Evolutionary conservation across 176 grass and related monocot species (phyloP), one percentile per base, ranked within the genome.

Genomic region (Triticum timopheevii): DNA sequence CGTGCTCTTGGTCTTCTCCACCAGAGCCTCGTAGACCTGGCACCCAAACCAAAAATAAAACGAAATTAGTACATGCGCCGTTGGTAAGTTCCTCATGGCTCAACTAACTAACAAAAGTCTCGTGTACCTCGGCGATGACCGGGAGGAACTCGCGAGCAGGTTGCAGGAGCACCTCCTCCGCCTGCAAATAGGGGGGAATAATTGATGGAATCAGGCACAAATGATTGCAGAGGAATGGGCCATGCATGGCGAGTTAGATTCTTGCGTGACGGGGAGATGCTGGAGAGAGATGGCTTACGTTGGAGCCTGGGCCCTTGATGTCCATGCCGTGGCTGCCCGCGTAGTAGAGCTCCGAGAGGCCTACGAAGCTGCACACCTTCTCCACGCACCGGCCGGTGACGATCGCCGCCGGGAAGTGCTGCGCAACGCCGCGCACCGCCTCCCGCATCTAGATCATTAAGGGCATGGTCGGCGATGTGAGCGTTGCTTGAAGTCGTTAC

Each of bases 241-340:
- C 17, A 15, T 44, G 39, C 20, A 24, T 23, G 71, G 61, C 40
- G 4, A 62, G 56, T 42, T 75, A 17, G 54, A 25, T 62, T 44
- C 23, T 83, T 73, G 58, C 42, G 80, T 4, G 40, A 59, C 2
- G 19, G 68, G 7, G 39, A 71, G 73, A 81, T 84, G 47, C 38
- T 25, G 3, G 22, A 23, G 10, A 61, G 31, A 66, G 61, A 58
- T 25, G 24, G 12, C 33, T 13, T 77, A 94, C 92, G 85, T 94
- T 85, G 92, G 88, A 59, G 83, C 56, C 88, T 30, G 94, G 93
- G 68, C 91, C 96, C 82, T 92, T 98, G 85, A 99, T 99, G 79
- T 99, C 97, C 97, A 99, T 99, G 73, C 97, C 97, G 59, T 99
- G 97, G 87, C 94, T 97, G 31, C 97, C 97, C 22, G 97, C 97